Conservation (phyloP, 805 yeast species). For the Clavispora carvajalis region DNA sequence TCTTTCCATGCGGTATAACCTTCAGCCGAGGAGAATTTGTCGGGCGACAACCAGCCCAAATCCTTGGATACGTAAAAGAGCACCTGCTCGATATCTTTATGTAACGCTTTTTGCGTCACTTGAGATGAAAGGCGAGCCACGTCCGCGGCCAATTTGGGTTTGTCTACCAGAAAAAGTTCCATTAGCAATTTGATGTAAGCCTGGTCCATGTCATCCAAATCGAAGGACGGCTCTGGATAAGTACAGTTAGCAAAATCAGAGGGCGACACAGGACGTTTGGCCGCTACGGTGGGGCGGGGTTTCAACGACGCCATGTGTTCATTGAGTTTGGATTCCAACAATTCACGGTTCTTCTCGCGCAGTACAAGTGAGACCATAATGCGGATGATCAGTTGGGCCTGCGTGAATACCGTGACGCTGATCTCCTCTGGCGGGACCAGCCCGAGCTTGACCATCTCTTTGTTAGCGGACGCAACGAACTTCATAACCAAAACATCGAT, state of each 20-base stretch:
- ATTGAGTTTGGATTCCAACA: slow-evolving; percentile 37
- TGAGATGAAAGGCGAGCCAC: slow-evolving; percentile 36
- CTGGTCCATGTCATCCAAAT: slow-evolving; percentile 50
- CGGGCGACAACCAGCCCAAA: slow-evolving; percentile 34
- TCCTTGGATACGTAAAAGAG: slow-evolving; percentile 32
- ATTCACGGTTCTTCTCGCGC: slow-evolving; percentile 34
- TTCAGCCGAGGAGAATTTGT: slow-evolving; percentile 17
- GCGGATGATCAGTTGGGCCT: slow-evolving; percentile 31
- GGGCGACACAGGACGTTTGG: slow-evolving; percentile 5
- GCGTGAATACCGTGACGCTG: slow-evolving; percentile 30
- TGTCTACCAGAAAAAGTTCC: slow-evolving; percentile 46
- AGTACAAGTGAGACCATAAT: slow-evolving; percentile 33
- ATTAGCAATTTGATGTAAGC: slow-evolving; percentile 39
- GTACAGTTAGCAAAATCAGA: slow-evolving; percentile 6
- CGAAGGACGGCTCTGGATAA: slow-evolving; percentile 45
- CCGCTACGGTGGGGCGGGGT: slow-evolving; percentile 15
- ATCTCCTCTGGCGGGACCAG: slow-evolving; percentile 24
- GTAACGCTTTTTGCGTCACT: slow-evolving; percentile 35
- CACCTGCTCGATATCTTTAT: slow-evolving; percentile 32
- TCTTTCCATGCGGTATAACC: slow-evolving; percentile 31
- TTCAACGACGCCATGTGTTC: slow-evolving; percentile 36
- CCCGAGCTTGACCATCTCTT: slow-evolving; percentile 43
- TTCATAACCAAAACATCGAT: slow-evolving; percentile 46
- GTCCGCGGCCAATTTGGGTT: slow-evolving; percentile 49
- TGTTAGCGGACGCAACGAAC: slow-evolving; percentile 50